phyloP scores from a whole-genome alignment of 805 yeast species.

The Nakazawaea anatomiae region DNA sequence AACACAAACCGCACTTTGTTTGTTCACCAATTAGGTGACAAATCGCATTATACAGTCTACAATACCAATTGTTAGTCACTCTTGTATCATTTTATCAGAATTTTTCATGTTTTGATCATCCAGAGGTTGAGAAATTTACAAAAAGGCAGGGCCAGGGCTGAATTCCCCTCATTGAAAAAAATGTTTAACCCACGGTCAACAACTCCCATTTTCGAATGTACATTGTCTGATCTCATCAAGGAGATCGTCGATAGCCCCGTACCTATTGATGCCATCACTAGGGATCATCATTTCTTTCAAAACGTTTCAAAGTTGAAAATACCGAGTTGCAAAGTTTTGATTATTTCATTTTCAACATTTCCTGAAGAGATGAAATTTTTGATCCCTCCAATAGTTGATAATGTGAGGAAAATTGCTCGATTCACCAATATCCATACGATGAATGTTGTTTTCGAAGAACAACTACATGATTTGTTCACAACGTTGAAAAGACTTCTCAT shows the following conservation, averaged over 20 bases:
- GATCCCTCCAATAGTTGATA: not conserved
- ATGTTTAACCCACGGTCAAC: not conserved
- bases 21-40: too few relatives aligned
- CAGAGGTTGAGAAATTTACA: too few relatives aligned
- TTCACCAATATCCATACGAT: not conserved
- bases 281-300: not conserved
- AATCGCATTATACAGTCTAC: too few relatives aligned
- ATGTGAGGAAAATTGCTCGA: conserved; percentile 1
- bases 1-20: too few relatives aligned
- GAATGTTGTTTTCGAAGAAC: not conserved
- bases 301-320: not conserved
- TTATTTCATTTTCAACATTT: not conserved
- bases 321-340: not conserved
- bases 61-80: too few relatives aligned
- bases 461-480: not conserved
- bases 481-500: not conserved
- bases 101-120: too few relatives aligned
- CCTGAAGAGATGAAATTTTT: not conserved
- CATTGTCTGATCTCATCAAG: not conserved
- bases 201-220: not conserved
- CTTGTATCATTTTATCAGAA: not conserved
- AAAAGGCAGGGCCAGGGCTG: not conserved
- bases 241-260: conserved; percentile 1
- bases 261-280: not conserved
- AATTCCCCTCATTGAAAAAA: not conserved